Conservation (phyloP, 345 rosid genomes). For the Barbarea vulgaris region DNA sequence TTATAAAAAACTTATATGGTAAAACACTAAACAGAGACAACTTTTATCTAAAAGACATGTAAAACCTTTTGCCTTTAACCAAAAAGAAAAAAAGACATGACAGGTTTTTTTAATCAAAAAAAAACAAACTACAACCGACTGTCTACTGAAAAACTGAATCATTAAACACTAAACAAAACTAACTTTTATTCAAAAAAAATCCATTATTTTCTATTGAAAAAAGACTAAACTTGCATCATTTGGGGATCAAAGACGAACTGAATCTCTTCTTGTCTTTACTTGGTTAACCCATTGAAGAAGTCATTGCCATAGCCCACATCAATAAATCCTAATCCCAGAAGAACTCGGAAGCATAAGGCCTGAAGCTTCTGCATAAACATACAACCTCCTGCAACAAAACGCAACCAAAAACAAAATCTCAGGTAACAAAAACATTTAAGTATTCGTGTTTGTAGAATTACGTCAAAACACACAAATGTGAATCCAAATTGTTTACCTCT, state of each 20-base stretch:
- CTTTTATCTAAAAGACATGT: background rate
- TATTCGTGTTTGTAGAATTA: slow-evolving; percentile 2
- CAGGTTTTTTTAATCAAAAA: slow-evolving; percentile 2
- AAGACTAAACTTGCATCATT: slow-evolving; percentile 18
- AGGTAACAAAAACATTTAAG: slow-evolving; percentile 13
- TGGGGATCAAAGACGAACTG: background rate
- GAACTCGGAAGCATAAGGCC: slow-evolving; percentile 45
- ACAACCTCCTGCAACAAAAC: slow-evolving; percentile 42
- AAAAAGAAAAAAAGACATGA: background rate
- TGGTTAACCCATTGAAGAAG: slow-evolving; percentile 64
- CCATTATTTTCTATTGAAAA: slow-evolving; percentile 7
- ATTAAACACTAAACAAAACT: background rate
- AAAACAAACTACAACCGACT: slow-evolving; percentile 1
- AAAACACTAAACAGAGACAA: background rate
- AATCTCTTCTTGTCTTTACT: slow-evolving; percentile 13
- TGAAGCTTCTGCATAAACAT: slow-evolving; percentile 44
- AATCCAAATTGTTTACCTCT: slow-evolving; percentile 47
- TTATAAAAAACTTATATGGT: background rate
- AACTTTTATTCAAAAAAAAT: background rate
- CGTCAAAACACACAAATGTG: slow-evolving; percentile 1
- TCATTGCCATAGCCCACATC: slow-evolving; percentile 61
- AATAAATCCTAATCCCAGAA: slow-evolving; percentile 62
- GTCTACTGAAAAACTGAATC: background rate
- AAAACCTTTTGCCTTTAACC: slow-evolving; percentile 1
- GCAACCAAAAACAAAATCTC: slow-evolving; percentile 22